These are phyloP conservation scores for Mucor indicus DNA, from an alignment of 371 early-diverging fungal genomes.

Conservation along the genomic window DNA sequence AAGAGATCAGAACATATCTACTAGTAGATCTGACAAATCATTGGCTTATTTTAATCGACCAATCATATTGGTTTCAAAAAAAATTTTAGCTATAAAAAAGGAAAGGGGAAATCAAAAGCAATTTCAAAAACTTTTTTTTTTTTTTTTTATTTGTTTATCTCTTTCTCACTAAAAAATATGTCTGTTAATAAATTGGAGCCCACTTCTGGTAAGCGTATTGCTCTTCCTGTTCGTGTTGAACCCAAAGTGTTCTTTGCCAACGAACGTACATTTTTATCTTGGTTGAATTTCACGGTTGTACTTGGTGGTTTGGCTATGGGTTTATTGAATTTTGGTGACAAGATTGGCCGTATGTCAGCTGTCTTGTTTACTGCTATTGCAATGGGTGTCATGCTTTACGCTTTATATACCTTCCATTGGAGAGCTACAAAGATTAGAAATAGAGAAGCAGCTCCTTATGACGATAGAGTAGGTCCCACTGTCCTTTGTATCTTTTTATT, in stretches of 20 bases:
- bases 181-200: constrained; percentile 16
- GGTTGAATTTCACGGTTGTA: constrained; percentile 61
- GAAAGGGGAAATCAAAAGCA: too few relatives aligned
- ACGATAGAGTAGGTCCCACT: constrained; percentile 66
- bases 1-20: too few relatives aligned
- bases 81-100: too few relatives aligned
- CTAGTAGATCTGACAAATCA: too few relatives aligned
- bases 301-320: constrained; percentile 66
- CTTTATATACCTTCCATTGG: constrained; percentile 84
- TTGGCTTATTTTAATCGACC: too few relatives aligned
- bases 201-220: constrained; percentile 49
- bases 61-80: too few relatives aligned
- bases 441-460: constrained; percentile 56
- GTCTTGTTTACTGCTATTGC: constrained; percentile 65
- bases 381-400: constrained; percentile 73
- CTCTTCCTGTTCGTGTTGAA: constrained; percentile 79
- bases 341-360: constrained; percentile 53
- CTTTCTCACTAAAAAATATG: too few relatives aligned
- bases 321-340: constrained; percentile 67
- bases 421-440: constrained; percentile 65
- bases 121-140: too few relatives aligned
- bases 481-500: constrained; percentile 75
- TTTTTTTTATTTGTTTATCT: too few relatives aligned
- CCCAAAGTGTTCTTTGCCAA: constrained; percentile 97
- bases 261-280: constrained; percentile 88